Percentiles rank a stretch among this genome's conserved stretches.
phyloP scores from a whole-genome alignment of 2,329 filamentous ascomycete species.

The Pseudocercospora fijiensis region DNA sequence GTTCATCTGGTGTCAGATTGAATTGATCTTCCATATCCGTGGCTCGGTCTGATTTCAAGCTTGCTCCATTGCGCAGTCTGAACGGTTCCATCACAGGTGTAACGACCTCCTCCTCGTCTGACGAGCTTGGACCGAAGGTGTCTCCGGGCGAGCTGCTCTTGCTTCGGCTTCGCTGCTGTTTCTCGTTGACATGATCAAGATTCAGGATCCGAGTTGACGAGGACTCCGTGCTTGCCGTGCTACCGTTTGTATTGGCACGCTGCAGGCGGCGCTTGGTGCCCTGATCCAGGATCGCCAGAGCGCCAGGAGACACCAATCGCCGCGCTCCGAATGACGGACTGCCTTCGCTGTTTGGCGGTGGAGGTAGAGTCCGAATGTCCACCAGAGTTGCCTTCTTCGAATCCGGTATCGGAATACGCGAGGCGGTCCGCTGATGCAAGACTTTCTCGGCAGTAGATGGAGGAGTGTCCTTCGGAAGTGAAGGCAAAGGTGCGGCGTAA shows the following conservation, averaged over 20 bases:
- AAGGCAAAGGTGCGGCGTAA: not conserved
- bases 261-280: conserved; percentile 29
- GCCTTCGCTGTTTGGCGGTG: not conserved
- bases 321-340: conserved; percentile 16
- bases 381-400: conserved; percentile 30
- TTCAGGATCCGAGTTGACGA: conserved; percentile 7
- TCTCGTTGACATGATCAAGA: not conserved
- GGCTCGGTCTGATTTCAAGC: not conserved
- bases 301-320: conserved; percentile 19
- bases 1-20: conserved; percentile 4
- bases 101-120: conserved; percentile 30
- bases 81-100: conserved; percentile 23
- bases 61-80: conserved; percentile 2
- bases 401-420: conserved; percentile 33
- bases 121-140: conserved; percentile 25
- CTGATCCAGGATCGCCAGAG: conserved; percentile 32
- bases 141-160: conserved; percentile 27
- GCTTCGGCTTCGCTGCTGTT: conserved; percentile 17
- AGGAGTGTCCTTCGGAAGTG: not conserved
- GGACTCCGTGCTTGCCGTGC: conserved; percentile 19
- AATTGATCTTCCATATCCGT: not conserved
- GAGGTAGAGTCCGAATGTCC: conserved; percentile 24
- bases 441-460: not conserved
- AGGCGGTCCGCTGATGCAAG: conserved; percentile 24
- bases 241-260: conserved; percentile 23